These are phyloP conservation scores for Jaltomata sinuosa DNA, from an alignment of 257 asterid species.

Conservation along the genomic window DNA sequence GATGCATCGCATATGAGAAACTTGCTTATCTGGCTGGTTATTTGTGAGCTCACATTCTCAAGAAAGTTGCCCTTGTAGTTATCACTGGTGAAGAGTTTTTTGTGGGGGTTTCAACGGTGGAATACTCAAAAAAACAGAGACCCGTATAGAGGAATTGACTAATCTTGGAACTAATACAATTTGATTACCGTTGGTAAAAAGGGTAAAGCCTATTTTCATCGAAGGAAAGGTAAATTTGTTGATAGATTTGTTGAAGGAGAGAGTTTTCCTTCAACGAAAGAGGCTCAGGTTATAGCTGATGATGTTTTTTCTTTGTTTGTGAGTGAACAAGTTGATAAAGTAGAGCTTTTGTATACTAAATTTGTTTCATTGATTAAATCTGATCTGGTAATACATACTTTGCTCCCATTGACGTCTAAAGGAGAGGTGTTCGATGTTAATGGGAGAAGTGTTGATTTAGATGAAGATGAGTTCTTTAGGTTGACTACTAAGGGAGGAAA, in stretches of 20 bases:
- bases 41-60: not conserved
- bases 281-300: slow-evolving; percentile 67
- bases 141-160: slow-evolving; percentile 36
- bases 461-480: slow-evolving; percentile 52
- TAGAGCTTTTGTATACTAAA: slow-evolving; percentile 55
- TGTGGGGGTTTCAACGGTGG: slow-evolving; percentile 60
- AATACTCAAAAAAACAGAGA: slow-evolving; percentile 39
- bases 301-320: slow-evolving; percentile 51
- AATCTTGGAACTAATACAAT: slow-evolving; percentile 33
- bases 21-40: no score
- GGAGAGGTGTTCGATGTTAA: slow-evolving; percentile 41
- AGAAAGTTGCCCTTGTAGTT: slow-evolving; percentile 46
- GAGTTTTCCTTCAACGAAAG: slow-evolving; percentile 53
- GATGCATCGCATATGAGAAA: no score
- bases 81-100: slow-evolving; percentile 57
- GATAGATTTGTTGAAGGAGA: slow-evolving; percentile 39
- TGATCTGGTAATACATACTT: slow-evolving; percentile 39
- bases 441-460: slow-evolving; percentile 41
- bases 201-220: slow-evolving; percentile 44
- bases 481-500: slow-evolving; percentile 55
- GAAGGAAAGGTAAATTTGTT: slow-evolving; percentile 24
- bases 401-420: slow-evolving; percentile 54
- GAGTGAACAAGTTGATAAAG: slow-evolving; percentile 53
- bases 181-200: slow-evolving; percentile 55
- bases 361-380: slow-evolving; percentile 60